Percentiles rank a stretch among this genome's conserved stretches.
Evolutionary conservation across 2,329 filamentous ascomycete species (phyloP).

Genomic region (Aspergillus sp.): DNA sequence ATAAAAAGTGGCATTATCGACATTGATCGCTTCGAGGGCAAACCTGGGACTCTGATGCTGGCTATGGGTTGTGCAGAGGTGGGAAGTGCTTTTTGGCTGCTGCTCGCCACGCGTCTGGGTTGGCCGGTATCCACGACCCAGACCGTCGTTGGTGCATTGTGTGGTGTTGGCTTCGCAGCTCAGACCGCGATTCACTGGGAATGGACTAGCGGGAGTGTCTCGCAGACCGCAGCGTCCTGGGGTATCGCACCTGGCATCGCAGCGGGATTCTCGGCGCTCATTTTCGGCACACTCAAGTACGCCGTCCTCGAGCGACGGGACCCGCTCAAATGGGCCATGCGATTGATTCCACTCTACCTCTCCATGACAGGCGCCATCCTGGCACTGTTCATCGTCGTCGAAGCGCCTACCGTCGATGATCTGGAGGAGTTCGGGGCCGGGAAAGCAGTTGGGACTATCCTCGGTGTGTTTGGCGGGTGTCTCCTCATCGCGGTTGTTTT

Average conservation of each 20-base stretch:
- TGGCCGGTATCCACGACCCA: conserved; percentile 38
- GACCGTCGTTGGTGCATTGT: conserved; percentile 31
- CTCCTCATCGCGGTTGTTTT: conserved; percentile 16
- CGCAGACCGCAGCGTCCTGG: conserved; percentile 43
- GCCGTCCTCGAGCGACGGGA: conserved; percentile 43
- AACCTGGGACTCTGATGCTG: conserved; percentile 31
- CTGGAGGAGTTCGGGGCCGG: conserved; percentile 20
- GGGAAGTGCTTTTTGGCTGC: conserved; percentile 32
- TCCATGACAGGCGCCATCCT: conserved; percentile 43
- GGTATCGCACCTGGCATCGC: conserved; percentile 44
- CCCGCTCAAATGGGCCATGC: conserved; percentile 43
- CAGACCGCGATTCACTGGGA: conserved; percentile 16
- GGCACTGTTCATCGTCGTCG: conserved; percentile 52
- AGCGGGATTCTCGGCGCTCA: conserved; percentile 40
- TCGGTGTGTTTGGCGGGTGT: conserved; percentile 21
- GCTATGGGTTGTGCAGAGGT: conserved; percentile 30
- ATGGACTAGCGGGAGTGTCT: conserved; percentile 39
- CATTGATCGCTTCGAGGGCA: conserved; percentile 28
- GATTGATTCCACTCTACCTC: conserved; percentile 43
- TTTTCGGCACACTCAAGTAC: conserved; percentile 45
- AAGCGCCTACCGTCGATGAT: conserved; percentile 16
- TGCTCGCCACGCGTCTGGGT: conserved; percentile 27
- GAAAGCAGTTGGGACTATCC: conserved; percentile 17
- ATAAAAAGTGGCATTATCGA: conserved; percentile 40
- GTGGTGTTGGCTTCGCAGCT: conserved; percentile 20